These are phyloP conservation scores for Pseudocercospora pini-densiflorae DNA, from an alignment of 2,329 filamentous ascomycete genomes.

Conservation along the genomic window DNA sequence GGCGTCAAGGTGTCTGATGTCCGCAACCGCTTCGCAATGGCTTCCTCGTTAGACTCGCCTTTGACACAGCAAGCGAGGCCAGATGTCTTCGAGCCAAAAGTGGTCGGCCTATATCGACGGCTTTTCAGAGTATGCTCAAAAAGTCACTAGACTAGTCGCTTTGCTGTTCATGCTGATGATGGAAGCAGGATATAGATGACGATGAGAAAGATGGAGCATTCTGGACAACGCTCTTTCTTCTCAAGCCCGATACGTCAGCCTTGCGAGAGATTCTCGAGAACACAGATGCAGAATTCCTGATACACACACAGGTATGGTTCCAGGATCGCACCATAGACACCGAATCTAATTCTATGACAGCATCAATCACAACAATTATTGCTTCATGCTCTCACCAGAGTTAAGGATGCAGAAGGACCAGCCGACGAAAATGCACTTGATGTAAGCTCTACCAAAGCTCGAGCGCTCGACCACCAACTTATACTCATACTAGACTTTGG, in stretches of 20 bases:
- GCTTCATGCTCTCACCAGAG: constrained; percentile 68
- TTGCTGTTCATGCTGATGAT: neutral
- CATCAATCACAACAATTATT: constrained; percentile 79
- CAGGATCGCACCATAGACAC: neutral
- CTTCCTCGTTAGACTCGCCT: constrained; percentile 70
- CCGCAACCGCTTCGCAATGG: neutral
- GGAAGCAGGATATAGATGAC: constrained; percentile 61
- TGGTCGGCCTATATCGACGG: constrained; percentile 84
- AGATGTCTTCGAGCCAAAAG: constrained; percentile 90
- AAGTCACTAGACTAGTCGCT: too few species aligned
- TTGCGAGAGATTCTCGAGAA: constrained; percentile 71
- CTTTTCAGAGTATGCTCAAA: constrained; percentile 66
- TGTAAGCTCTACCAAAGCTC: constrained; percentile 57
- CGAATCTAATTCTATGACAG: too few species aligned
- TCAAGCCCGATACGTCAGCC: constrained; percentile 74
- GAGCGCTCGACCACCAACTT: constrained; percentile 43
- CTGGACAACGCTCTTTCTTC: constrained; percentile 94
- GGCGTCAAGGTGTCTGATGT: neutral
- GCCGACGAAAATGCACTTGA: constrained; percentile 82
- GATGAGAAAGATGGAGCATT: constrained; percentile 82
- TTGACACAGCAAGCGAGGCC: constrained; percentile 91
- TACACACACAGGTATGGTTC: constrained; percentile 68
- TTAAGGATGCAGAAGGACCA: constrained; percentile 65
- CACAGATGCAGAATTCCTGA: constrained; percentile 74
- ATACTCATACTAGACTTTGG: constrained; percentile 73